A percentile compares a stretch with the other conserved stretches of the same genome.
Evolutionary conservation across 2,329 filamentous ascomycete species (phyloP).

Genomic region (Ramichloridium luteum): DNA sequence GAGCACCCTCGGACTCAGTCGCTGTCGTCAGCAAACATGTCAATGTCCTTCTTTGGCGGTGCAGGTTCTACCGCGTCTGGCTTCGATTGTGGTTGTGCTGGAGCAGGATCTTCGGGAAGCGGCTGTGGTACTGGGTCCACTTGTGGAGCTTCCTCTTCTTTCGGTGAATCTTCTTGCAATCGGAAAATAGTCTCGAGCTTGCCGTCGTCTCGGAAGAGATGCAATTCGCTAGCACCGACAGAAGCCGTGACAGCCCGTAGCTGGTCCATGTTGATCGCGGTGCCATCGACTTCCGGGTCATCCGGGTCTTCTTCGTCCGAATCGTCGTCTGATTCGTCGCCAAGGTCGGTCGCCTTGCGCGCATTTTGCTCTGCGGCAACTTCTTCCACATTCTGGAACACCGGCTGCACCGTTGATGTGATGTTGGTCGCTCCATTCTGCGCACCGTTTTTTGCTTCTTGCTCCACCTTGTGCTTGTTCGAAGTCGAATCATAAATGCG

Average conservation of each 20-base stretch:
- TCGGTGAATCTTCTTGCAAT: too few relatives aligned
- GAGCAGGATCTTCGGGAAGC: neutral
- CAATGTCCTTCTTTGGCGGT: slow-evolving; percentile 1
- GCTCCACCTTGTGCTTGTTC: neutral
- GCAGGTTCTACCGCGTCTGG: neutral
- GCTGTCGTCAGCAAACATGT: slow-evolving; percentile 1
- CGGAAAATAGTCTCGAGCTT: neutral
- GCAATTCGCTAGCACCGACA: neutral
- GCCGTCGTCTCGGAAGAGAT: neutral
- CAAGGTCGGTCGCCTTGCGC: neutral
- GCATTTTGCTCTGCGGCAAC: neutral
- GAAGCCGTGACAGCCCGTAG: neutral
- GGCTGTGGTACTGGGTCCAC: neutral
- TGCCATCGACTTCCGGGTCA: neutral
- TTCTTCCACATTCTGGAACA: neutral
- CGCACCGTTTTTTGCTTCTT: neutral
- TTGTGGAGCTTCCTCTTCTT: neutral
- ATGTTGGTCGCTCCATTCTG: neutral
- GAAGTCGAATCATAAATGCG: neutral
- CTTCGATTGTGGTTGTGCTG: too few relatives aligned
- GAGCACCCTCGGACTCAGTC: too few relatives aligned
- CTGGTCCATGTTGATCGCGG: neutral
- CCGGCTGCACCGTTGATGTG: too few relatives aligned
- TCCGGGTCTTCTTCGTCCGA: neutral
- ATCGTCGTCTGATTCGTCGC: neutral